Conservation (phyloP, 371 early-diverging fungal genomes). For the Mortierella sp. region DNA sequence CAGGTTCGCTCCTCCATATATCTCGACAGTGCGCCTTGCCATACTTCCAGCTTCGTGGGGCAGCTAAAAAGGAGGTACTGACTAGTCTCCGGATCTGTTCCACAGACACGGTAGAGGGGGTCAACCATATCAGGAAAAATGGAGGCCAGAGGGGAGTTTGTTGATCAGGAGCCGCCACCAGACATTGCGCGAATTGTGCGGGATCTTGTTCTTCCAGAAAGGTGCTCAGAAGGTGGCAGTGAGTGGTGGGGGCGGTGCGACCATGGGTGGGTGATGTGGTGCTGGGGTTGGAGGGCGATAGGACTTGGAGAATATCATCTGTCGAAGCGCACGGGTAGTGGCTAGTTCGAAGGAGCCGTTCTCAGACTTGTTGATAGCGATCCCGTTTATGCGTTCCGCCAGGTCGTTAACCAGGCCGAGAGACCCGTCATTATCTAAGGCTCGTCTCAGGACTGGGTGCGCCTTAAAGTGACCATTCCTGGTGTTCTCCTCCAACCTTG, state of each 20-base stretch:
- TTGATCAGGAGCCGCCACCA: background rate
- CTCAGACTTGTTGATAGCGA: background rate
- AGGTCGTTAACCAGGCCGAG: no score
- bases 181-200: background rate
- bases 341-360: background rate
- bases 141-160: no score
- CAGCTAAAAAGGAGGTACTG: background rate
- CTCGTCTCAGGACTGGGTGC: no score
- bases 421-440: no score
- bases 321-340: background rate
- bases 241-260: background rate
- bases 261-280: background rate
- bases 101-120: no score
- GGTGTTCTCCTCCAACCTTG: no score
- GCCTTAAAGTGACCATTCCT: no score
- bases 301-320: background rate
- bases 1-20: no score
- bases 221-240: conserved; percentile 3
- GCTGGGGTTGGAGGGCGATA: background rate
- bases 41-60: no score
- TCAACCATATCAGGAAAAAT: no score
- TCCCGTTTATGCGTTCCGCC: no score
- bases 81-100: background rate
- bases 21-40: background rate
- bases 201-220: conserved; percentile 12